Evolutionary conservation across 306 rosid genomes (phyloP).

Genomic region (Lagenaria siceraria): DNA sequence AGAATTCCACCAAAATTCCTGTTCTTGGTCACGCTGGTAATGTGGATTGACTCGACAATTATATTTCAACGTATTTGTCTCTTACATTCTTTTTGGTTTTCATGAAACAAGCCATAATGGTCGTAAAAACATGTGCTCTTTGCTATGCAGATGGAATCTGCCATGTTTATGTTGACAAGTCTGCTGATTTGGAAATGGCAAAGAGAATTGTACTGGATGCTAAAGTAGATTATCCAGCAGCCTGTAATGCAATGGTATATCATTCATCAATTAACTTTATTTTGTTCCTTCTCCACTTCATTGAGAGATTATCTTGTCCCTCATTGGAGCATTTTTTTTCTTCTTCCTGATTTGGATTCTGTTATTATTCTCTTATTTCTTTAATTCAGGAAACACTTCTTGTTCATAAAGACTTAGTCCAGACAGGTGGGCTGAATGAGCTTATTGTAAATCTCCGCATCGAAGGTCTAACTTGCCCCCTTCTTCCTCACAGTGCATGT

Average conservation of each 20-base stretch:
- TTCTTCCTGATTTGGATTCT: not conserved
- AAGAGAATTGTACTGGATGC: slow-evolving; percentile 72
- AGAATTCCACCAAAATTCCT: slow-evolving; percentile 89
- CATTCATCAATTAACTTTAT: not conserved
- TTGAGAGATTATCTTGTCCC: not conserved
- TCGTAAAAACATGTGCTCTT: not conserved
- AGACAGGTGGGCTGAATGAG: slow-evolving; percentile 37
- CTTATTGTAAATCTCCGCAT: slow-evolving; percentile 48
- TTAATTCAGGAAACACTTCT: slow-evolving; percentile 87
- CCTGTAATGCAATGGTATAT: slow-evolving; percentile 97
- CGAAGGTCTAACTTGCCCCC: slow-evolving; percentile 40
- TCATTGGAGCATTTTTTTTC: not conserved
- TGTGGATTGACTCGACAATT: slow-evolving; percentile 10
- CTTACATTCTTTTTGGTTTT: slow-evolving; percentile 7
- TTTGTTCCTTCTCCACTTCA: not conserved
- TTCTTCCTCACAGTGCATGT: not conserved
- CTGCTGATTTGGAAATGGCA: slow-evolving; percentile 82
- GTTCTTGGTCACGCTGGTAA: slow-evolving; percentile 99
- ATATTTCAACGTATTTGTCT: not conserved
- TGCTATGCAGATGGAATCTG: slow-evolving; percentile 82
- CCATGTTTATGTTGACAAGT: slow-evolving; percentile 86
- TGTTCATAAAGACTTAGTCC: slow-evolving; percentile 59
- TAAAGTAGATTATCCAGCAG: slow-evolving; percentile 91
- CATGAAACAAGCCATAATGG: not conserved
- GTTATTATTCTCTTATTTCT: slow-evolving; percentile 9